Percentiles rank a stretch among this genome's conserved stretches.
Evolutionary conservation across 108 stramenopile species (phyloP).

Genomic region (Skeletonema grethae): DNA sequence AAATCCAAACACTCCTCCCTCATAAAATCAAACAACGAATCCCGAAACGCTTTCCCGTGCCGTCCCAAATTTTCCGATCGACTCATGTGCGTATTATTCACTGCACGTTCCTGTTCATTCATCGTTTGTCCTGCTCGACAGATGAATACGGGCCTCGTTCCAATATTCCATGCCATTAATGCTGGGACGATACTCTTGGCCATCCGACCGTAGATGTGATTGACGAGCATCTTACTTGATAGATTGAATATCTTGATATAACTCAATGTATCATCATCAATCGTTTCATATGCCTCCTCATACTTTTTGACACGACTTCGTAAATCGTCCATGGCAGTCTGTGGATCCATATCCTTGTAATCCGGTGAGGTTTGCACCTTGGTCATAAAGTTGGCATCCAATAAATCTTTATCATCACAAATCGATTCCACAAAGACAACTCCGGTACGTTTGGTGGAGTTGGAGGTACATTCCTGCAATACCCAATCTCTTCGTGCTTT

Average conservation of each 20-base stretch:
- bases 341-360: conserved; percentile 69
- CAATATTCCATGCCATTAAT: conserved; percentile 92
- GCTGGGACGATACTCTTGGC: conserved; percentile 87
- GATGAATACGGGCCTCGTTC: conserved; percentile 82
- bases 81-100: conserved; percentile 19
- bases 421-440: conserved; percentile 95
- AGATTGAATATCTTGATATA: conserved; percentile 96
- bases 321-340: conserved; percentile 85
- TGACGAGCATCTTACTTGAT: conserved; percentile 77
- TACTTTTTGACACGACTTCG: conserved; percentile 84
- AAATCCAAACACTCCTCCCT: conserved; percentile 68
- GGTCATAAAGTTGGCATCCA: conserved; percentile 77
- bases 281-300: conserved; percentile 91
- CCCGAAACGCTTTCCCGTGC: conserved; percentile 69
- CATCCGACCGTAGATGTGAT: conserved; percentile 80
- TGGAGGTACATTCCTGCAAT: conserved; percentile 75
- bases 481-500: conserved; percentile 74
- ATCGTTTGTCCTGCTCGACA: conserved; percentile 86
- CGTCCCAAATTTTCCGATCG: conserved; percentile 70
- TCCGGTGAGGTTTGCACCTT: conserved; percentile 86
- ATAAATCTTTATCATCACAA: conserved; percentile 90
- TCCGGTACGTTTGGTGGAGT: conserved; percentile 64
- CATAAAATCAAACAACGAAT: conserved; percentile 68
- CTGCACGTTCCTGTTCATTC: conserved; percentile 33
- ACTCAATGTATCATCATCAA: conserved; percentile 88